phyloP scores from a whole-genome alignment of 1,284 basidiomycete species.

The Stereum hirsutum region DNA sequence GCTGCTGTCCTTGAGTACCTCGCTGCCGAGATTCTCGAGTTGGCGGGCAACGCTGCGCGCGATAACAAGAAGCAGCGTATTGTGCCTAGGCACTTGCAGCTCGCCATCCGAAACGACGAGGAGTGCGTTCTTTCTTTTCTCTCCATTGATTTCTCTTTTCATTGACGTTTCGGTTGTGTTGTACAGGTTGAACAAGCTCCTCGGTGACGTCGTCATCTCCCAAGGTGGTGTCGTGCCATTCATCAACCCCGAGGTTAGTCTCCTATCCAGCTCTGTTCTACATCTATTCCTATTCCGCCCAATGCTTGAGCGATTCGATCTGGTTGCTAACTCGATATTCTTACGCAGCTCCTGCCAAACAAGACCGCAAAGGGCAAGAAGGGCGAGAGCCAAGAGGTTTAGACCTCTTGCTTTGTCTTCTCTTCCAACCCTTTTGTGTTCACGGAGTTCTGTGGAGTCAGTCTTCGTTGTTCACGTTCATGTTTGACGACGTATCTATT shows the following conservation, averaged over 20 bases:
- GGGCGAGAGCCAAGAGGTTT: slow-evolving; percentile 29
- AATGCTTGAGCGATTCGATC: too few species aligned
- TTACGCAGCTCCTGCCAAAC: slow-evolving; percentile 46
- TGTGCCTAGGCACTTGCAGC: slow-evolving; percentile 83
- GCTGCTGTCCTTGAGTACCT: slow-evolving; percentile 69
- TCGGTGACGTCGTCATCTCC: slow-evolving; percentile 82
- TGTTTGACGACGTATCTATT: too few species aligned
- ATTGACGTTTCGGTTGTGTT: slow-evolving; percentile 1
- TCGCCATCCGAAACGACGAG: slow-evolving; percentile 85
- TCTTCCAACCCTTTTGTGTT: too few species aligned
- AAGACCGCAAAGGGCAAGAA: slow-evolving; percentile 31
- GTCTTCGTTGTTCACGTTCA: too few species aligned
- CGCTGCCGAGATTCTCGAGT: slow-evolving; percentile 68
- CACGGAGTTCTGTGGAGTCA: too few species aligned
- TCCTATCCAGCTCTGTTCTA: slow-evolving; percentile 46
- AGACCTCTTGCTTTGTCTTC: slow-evolving; percentile 12
- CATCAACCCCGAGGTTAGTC: slow-evolving; percentile 50
- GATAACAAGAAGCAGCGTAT: slow-evolving; percentile 85
- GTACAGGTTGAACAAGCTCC: slow-evolving; percentile 56
- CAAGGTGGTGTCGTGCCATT: slow-evolving; percentile 87
- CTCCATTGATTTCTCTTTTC: slow-evolving; percentile 61
- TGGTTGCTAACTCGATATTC: too few species aligned
- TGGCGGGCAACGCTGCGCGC: slow-evolving; percentile 63
- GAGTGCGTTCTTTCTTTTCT: slow-evolving; percentile 54
- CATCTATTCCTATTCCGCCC: slow-evolving; percentile 7